phyloP scores from a whole-genome alignment of 2,329 filamentous ascomycete species.

The Cordyceps militaris region DNA sequence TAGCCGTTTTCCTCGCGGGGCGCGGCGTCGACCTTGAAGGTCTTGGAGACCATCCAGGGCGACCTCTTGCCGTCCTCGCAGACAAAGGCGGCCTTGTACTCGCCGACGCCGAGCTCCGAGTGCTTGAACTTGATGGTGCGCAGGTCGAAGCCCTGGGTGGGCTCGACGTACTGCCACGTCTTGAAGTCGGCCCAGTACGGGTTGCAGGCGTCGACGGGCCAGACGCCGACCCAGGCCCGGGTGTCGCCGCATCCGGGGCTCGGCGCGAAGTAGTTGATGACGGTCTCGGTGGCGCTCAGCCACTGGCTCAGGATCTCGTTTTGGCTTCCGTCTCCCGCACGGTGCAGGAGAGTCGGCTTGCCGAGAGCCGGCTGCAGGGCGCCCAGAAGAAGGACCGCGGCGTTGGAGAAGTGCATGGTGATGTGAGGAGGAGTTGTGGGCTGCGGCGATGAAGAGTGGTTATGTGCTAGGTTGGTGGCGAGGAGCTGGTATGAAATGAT shows the following conservation, averaged over 20 bases:
- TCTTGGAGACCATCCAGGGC: background rate
- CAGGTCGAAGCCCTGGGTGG: background rate
- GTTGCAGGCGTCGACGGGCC: background rate
- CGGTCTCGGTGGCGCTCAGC: background rate
- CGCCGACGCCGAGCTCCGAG: background rate
- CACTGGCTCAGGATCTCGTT: background rate
- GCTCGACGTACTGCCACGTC: background rate
- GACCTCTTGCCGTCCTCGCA: background rate
- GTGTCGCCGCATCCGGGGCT: background rate
- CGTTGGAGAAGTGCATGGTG: background rate
- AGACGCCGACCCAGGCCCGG: background rate
- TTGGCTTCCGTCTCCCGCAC: background rate
- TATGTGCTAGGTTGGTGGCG: background rate
- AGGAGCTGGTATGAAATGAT: background rate
- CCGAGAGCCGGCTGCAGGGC: background rate
- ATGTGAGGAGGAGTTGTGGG: no score
- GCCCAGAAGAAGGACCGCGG: background rate
- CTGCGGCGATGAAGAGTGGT: background rate
- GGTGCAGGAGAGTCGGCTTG: background rate
- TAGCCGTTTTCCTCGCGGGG: background rate
- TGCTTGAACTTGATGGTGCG: background rate
- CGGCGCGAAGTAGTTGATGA: background rate
- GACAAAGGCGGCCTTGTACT: constrained; percentile 1
- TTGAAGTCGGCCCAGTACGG: background rate
- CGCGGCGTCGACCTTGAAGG: background rate